A percentile compares a stretch with the other conserved stretches of the same genome.
Evolutionary conservation across 164 flowering plant genomes (phyloP).

Genomic region (Saururus chinensis): DNA sequence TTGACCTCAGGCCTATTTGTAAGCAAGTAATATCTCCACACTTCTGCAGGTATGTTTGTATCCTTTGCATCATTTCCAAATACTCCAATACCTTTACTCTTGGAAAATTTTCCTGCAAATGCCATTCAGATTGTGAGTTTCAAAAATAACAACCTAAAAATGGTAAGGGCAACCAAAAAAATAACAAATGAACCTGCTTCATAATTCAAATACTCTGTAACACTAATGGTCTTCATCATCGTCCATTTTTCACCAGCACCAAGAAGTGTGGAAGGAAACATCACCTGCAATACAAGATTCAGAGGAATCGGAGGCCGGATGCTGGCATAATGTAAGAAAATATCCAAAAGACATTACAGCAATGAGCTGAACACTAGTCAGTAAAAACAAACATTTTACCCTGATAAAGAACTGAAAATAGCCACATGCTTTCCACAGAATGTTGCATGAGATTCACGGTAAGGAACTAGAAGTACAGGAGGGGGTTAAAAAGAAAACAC

Average conservation of each 20-base stretch:
- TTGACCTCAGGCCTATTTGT: constrained; percentile 91
- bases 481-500: no score
- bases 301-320: background rate
- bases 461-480: no score
- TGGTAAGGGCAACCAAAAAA: background rate
- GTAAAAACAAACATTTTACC: no score
- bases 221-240: constrained; percentile 87
- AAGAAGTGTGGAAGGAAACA: constrained; percentile 85
- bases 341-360: no score
- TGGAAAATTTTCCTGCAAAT: constrained; percentile 50
- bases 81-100: constrained; percentile 88
- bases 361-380: no score
- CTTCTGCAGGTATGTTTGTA: constrained; percentile 87
- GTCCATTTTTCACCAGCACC: constrained; percentile 96
- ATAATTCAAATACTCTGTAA: constrained; percentile 84
- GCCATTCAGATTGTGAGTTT: background rate
- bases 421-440: no score
- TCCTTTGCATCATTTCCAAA: constrained; percentile 95
- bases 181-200: constrained; percentile 53
- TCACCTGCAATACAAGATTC: constrained; percentile 37
- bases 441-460: no score
- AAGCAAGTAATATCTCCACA: constrained; percentile 91
- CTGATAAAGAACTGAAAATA: no score
- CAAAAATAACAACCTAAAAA: no score
- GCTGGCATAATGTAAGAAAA: no score